A percentile compares a stretch with the other conserved stretches of the same genome.
Conservation (phyloP, 441 rosid species). For the Mallotus japonicus region DNA sequence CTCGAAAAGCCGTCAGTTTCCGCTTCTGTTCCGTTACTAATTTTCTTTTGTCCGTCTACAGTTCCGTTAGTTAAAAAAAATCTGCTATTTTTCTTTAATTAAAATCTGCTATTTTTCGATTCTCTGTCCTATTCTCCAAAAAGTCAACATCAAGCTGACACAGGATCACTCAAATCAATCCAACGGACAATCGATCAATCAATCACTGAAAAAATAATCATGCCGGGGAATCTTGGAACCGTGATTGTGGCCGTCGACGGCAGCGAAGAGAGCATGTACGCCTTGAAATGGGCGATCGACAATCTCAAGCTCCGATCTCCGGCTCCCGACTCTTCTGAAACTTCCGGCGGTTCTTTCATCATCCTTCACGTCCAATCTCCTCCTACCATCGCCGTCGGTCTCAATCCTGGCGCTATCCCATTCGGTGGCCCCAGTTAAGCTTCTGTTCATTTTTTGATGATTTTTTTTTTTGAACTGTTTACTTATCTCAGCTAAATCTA, state of each 20-base stretch:
- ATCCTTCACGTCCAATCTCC: constrained; percentile 78
- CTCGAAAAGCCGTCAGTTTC: not conserved
- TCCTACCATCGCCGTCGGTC: constrained; percentile 63
- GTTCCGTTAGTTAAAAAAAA: not conserved
- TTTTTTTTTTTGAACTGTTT: not conserved
- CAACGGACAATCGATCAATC: not conserved
- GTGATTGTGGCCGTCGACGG: constrained; percentile 85
- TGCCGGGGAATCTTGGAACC: constrained; percentile 54
- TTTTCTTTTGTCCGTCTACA: not conserved
- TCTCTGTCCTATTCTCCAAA: not conserved
- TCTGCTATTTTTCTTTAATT: not conserved
- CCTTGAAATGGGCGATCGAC: constrained; percentile 73
- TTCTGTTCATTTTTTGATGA: not conserved
- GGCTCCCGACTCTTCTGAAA: constrained; percentile 39
- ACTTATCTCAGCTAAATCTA: not conserved
- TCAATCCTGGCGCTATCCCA: constrained; percentile 84
- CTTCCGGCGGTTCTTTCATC: constrained; percentile 48
- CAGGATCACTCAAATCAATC: not conserved
- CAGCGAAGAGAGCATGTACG: constrained; percentile 89
- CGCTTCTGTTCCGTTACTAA: not conserved
- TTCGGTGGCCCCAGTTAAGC: constrained; percentile 88
- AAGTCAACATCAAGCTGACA: constrained; percentile 1
- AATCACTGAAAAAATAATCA: constrained; percentile 13
- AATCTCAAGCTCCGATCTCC: constrained; percentile 69
- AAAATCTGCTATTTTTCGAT: no score